Base-by-base conservation (phyloP, 208 protist genomes). In the Trypanosoma boissoni region DNA sequence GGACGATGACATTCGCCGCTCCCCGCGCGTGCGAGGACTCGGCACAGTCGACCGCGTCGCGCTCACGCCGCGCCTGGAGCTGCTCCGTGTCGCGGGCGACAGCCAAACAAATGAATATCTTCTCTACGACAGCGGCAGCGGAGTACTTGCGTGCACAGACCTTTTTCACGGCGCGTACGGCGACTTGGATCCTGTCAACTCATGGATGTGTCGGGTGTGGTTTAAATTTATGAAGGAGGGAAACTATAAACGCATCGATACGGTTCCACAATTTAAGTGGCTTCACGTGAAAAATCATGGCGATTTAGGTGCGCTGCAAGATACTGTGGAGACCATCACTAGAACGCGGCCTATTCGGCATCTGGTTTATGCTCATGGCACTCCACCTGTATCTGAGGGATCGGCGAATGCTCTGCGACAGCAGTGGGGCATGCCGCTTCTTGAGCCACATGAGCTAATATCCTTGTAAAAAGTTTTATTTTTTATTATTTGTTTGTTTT, bases 201-300 rank as follows among this genome's bases (percentile, higher is more conserved):
- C 75, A 18, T 91, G 87, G 81, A 82, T 94, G 80, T 91, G 87
- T 42, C 87, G 87, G 5, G 83, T 94, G 50, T 94, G 83, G 81
- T 94, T 94, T 56, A 94, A 94, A 70, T 88, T 94, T 32, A 89
- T 91, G 83, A 86, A 86, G 67, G 44, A 52, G 21, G 87, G 87
- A 45, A 68, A 91, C 64, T 76, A 91, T 75, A 91, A 88, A 56
- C 78, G 79, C 37, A 72, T 72, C 9, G 82, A 88, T 57, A 1
- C 78, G 23, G 75, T 82, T 21, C 87, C 87, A 41, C 74, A 81
- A 31, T 83, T 80, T 57, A 91, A 91, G 68, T 89, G 78, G 76
- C 58, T 78, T 26, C 78, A 87, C 50, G 68, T 93, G 32, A 64
- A 74, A 46, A 64, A 57, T 9, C 70, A 87, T 46, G 69, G 69